These are phyloP conservation scores for Coemansia sp. DNA, from an alignment of 192 early-diverging fungal species.

Conservation along the genomic window DNA sequence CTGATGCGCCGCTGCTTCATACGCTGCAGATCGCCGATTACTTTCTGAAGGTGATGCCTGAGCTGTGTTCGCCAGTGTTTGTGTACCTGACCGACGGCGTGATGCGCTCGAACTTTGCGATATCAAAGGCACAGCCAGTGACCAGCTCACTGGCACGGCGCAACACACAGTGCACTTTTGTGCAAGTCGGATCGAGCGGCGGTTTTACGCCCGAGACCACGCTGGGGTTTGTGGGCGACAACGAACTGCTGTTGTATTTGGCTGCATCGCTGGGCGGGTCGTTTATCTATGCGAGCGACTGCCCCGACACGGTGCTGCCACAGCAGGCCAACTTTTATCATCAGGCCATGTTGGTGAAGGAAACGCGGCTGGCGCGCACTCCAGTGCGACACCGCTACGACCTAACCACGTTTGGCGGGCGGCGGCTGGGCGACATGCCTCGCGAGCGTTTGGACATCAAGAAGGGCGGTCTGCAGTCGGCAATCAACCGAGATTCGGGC, in stretches of 20 bases:
- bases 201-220: constrained; percentile 65
- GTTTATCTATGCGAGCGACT: constrained; percentile 69
- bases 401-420: constrained; percentile 20
- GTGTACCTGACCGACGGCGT: constrained; percentile 72
- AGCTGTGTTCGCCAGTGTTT: constrained; percentile 51
- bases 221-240: constrained; percentile 75
- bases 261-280: constrained; percentile 63
- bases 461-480: constrained; percentile 17
- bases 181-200: constrained; percentile 66
- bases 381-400: constrained; percentile 35
- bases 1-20: constrained; percentile 46
- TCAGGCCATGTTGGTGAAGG: constrained; percentile 43
- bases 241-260: constrained; percentile 66
- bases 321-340: constrained; percentile 46
- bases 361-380: constrained; percentile 41
- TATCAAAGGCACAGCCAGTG: constrained; percentile 54
- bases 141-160: constrained; percentile 52
- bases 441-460: constrained; percentile 44
- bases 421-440: constrained; percentile 50
- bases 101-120: constrained; percentile 64
- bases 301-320: constrained; percentile 41
- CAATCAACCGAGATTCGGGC: constrained; percentile 32
- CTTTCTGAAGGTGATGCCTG: constrained; percentile 48
- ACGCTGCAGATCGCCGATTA: constrained; percentile 52
- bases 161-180: constrained; percentile 61